Conservation (phyloP, 23 red algal genomes). For the Agarophyton chilense region DNA sequence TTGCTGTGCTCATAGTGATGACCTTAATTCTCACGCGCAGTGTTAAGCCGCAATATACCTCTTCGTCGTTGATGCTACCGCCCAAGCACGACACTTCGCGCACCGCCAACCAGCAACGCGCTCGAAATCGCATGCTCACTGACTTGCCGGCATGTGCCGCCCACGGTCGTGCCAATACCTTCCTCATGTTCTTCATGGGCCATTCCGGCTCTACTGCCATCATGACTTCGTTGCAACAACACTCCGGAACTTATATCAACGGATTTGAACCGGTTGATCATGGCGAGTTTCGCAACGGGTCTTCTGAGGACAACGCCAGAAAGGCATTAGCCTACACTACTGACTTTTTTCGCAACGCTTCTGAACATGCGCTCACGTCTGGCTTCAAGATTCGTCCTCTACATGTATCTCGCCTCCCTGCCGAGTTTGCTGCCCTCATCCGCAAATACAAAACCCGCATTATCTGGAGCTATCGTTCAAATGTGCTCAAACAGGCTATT, state of each 20-base stretch:
- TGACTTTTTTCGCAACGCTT: conserved; percentile 31
- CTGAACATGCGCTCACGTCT: conserved; percentile 7
- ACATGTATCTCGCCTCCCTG: background rate
- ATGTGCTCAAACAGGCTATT: conserved; percentile 66
- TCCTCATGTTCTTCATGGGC: conserved; percentile 73
- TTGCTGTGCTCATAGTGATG: background rate
- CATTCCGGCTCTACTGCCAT: conserved; percentile 67
- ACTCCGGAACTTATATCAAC: conserved; percentile 42
- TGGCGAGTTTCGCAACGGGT: conserved; percentile 40
- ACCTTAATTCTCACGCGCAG: background rate
- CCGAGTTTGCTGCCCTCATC: conserved; percentile 14
- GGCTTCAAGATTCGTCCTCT: conserved; percentile 75
- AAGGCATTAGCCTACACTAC: conserved; percentile 47
- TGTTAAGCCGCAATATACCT: too few species aligned
- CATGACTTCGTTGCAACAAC: conserved; percentile 67
- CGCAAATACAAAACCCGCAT: conserved; percentile 21
- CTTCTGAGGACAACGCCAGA: background rate
- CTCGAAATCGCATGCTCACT: background rate
- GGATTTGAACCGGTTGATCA: conserved; percentile 73
- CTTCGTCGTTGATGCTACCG: background rate
- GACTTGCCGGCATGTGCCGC: conserved; percentile 31
- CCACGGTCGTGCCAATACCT: conserved; percentile 21
- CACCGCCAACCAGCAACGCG: background rate
- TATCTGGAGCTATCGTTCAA: conserved; percentile 68
- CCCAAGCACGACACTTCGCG: background rate